Evolutionary conservation across 495 filamentous ascomycete species (phyloP), one percentile per base, ranked within the genome.

Genomic region (Hypoxylon crocopeplum): DNA sequence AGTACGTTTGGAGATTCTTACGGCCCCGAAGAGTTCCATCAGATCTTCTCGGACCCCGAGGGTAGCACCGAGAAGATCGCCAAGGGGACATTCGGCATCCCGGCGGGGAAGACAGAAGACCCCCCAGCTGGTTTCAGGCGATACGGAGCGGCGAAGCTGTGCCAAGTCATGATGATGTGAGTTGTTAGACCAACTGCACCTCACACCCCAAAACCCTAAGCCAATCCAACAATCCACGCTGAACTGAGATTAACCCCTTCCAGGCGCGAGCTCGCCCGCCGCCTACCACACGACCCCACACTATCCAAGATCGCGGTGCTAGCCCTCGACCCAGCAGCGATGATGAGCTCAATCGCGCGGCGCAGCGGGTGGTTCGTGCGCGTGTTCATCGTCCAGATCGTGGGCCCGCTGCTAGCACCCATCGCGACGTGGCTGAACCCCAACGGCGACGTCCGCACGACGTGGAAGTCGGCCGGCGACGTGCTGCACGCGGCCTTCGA

Each of bases 391-490:
- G 15, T 67, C 24, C 27, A 44, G 5, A 6, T 64, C 25, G 32
- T 67, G 0, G 41, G 61, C 0, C 55, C 54, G 0, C 5, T 69
- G 6, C 7, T 69, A 2, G 48, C 61, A 20, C 52, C 60, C 2
- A 1, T 72, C 5, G 4, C 44, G 20, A 56, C 61, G n/a, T 64
- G 49, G 41, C 25, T 73, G 0, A 54, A 21, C 34, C 63, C 72
- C 15, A 67, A 66, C 36, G 69, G 71, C 25, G 12, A 55, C 12
- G 30, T 78, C 29, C 69, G 77, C n/a, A 70, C 79, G 22, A 62
- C 73, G 20, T 73, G 70, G 55, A 76, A 75, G 61, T 78, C 76
- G 20, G 77, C 74, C 8, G 67, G 56, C 6, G 77, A 79, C 36
- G 66, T 77, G 25, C 25, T 78, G 38, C 62, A 62, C 13, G 78